phyloP scores from a whole-genome alignment of 75 land plant species.

The Ceratopteris richardii region DNA sequence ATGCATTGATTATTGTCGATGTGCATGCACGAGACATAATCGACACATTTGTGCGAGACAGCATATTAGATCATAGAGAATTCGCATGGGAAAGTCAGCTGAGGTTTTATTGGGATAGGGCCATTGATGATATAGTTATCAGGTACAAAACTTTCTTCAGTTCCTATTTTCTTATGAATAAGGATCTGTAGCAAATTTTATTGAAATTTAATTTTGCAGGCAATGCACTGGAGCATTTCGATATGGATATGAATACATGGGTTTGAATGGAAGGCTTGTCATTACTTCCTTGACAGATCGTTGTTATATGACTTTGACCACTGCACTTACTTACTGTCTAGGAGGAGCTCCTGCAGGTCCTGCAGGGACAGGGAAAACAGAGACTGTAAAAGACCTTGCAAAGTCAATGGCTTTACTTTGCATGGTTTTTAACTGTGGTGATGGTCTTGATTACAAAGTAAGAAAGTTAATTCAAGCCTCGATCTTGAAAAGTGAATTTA shows the following conservation, averaged over 20 bases:
- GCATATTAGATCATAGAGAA: slow-evolving; percentile 29
- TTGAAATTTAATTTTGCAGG: too few species aligned
- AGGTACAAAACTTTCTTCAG: too few species aligned
- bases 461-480: background rate
- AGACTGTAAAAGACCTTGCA: slow-evolving; percentile 31
- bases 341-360: slow-evolving; percentile 37
- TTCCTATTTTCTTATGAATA: too few species aligned
- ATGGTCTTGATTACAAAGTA: slow-evolving; percentile 37
- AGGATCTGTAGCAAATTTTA: too few species aligned
- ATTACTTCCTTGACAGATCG: slow-evolving; percentile 32
- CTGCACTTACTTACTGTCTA: slow-evolving; percentile 26
- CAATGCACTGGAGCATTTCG: slow-evolving; percentile 31
- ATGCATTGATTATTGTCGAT: slow-evolving; percentile 33
- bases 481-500: too few species aligned
- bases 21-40: slow-evolving; percentile 37
- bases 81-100: slow-evolving; percentile 40
- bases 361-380: slow-evolving; percentile 34
- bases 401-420: slow-evolving; percentile 34
- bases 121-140: slow-evolving; percentile 19
- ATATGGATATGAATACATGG: slow-evolving; percentile 36
- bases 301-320: slow-evolving; percentile 31
- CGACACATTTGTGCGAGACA: slow-evolving; percentile 32
- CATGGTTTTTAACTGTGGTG: slow-evolving; percentile 38
- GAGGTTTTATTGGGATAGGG: slow-evolving; percentile 29
- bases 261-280: slow-evolving; percentile 31